phyloP scores from a whole-genome alignment of 768 basidiomycete genomes.

The Cystofilobasidium ferigula region DNA sequence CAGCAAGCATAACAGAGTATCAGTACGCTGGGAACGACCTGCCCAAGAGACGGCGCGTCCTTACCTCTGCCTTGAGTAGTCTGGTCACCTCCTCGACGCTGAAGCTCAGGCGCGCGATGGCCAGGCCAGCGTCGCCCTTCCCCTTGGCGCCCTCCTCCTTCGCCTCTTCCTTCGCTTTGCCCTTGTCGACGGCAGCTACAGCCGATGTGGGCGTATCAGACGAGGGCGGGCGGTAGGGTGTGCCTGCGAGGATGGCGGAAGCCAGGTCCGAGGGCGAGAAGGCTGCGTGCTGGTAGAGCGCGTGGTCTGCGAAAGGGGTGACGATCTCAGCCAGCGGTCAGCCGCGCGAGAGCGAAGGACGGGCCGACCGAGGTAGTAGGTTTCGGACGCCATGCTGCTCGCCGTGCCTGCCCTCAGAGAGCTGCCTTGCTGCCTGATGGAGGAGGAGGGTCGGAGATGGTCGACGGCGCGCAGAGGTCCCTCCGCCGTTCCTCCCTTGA shows the following conservation, averaged over 20 bases:
- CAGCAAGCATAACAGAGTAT: background rate
- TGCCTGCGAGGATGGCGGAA: slow-evolving; percentile 64
- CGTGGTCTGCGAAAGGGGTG: slow-evolving; percentile 8
- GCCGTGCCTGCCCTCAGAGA: background rate
- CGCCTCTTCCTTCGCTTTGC: slow-evolving; percentile 12
- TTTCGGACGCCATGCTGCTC: slow-evolving; percentile 3
- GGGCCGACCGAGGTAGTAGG: slow-evolving; percentile 11
- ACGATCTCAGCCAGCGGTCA: background rate
- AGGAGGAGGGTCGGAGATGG: background rate
- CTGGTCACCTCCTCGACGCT: slow-evolving; percentile 85
- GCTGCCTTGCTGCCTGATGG: background rate
- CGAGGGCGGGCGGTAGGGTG: slow-evolving; percentile 53
- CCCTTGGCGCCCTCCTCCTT: slow-evolving; percentile 41
- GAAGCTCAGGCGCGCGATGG: slow-evolving; percentile 73
- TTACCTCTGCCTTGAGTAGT: slow-evolving; percentile 73
- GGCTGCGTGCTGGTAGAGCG: slow-evolving; percentile 14
- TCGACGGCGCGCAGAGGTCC: too few species aligned
- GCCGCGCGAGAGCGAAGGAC: background rate
- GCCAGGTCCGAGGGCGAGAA: slow-evolving; percentile 24
- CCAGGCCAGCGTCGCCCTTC: slow-evolving; percentile 61
- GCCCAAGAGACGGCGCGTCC: slow-evolving; percentile 30
- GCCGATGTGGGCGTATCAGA: slow-evolving; percentile 30
- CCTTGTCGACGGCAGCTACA: slow-evolving; percentile 32
- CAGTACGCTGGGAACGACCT: background rate
- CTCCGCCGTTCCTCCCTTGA: too few species aligned